A percentile compares a stretch with the other conserved stretches of the same genome.
Evolutionary conservation across 352 stramenopile genomes (phyloP).

Genomic region (Bremia lactucae): DNA sequence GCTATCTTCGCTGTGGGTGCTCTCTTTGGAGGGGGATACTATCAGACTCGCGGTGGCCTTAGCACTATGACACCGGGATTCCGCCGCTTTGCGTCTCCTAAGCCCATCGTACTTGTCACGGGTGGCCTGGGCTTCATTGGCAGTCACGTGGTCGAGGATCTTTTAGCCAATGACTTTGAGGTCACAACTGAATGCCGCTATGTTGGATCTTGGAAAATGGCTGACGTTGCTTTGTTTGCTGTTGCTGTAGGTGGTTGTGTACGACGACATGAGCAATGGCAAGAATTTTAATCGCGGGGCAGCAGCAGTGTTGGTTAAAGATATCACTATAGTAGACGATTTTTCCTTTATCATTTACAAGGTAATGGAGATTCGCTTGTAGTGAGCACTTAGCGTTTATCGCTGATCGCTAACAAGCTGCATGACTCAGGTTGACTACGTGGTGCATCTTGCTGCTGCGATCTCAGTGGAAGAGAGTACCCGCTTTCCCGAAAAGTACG

Average conservation of each 20-base stretch:
- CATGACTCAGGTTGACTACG: conserved; percentile 51
- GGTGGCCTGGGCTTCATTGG: conserved; percentile 78
- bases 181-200: conserved; percentile 12
- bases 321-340: conserved; percentile 74
- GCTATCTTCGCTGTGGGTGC: conserved; percentile 53
- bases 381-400: not conserved
- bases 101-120: conserved; percentile 65
- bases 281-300: conserved; percentile 73
- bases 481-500: conserved; percentile 76
- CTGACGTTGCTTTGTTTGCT: no score
- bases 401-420: not conserved
- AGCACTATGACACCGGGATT: conserved; percentile 20
- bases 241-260: conserved; percentile 57
- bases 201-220: conserved; percentile 1
- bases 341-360: conserved; percentile 76
- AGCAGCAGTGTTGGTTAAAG: conserved; percentile 71
- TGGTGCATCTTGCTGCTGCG: conserved; percentile 71
- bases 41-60: conserved; percentile 25
- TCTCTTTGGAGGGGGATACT: conserved; percentile 61
- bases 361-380: conserved; percentile 13
- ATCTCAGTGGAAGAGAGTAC: conserved; percentile 83
- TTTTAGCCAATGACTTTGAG: conserved; percentile 66
- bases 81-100: conserved; percentile 15
- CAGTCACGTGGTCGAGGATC: conserved; percentile 76
- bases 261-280: conserved; percentile 84